Conservation (phyloP, 2,329 filamentous ascomycete genomes). For the Cytospora piceae region DNA sequence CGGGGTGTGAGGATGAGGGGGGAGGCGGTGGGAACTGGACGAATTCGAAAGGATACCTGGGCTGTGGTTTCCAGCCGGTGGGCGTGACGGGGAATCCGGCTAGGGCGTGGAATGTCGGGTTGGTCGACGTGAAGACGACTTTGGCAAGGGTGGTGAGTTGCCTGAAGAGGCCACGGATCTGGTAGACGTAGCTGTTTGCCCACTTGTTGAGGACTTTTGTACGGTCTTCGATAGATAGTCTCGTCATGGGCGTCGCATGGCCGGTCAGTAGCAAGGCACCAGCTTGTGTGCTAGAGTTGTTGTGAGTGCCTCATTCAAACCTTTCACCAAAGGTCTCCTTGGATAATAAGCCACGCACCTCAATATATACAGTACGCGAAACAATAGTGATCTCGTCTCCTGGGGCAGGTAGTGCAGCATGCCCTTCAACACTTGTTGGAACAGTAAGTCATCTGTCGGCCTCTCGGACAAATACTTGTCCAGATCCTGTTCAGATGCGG, state of each 20-base stretch:
- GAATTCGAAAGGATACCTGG: conserved; percentile 26
- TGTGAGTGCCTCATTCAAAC: neutral
- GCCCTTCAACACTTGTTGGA: conserved; percentile 32
- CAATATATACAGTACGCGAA: conserved; percentile 30
- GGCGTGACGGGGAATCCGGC: conserved; percentile 42
- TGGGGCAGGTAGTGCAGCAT: conserved; percentile 32
- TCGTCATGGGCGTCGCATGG: conserved; percentile 23
- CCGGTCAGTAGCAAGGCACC: conserved; percentile 25
- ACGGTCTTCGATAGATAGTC: conserved; percentile 26
- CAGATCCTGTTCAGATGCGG: conserved; percentile 27
- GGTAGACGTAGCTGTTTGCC: conserved; percentile 49
- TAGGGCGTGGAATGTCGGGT: conserved; percentile 46
- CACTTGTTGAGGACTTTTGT: conserved; percentile 48
- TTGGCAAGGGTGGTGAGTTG: conserved; percentile 50
- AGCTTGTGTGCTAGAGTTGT: conserved; percentile 14
- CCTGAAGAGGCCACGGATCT: conserved; percentile 49
- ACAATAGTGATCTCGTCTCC: conserved; percentile 26
- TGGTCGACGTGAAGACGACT: conserved; percentile 50
- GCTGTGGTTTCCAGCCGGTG: conserved; percentile 32
- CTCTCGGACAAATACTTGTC: conserved; percentile 34
- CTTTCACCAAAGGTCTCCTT: too few relatives aligned
- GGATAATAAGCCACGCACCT: conserved; percentile 16
- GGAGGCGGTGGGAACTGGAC: conserved; percentile 11
- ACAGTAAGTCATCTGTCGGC: conserved; percentile 31
- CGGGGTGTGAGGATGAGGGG: neutral